Evolutionary conservation across 2,329 filamentous ascomycete genomes (phyloP).

Genomic region (Trichothecium sympodiale): DNA sequence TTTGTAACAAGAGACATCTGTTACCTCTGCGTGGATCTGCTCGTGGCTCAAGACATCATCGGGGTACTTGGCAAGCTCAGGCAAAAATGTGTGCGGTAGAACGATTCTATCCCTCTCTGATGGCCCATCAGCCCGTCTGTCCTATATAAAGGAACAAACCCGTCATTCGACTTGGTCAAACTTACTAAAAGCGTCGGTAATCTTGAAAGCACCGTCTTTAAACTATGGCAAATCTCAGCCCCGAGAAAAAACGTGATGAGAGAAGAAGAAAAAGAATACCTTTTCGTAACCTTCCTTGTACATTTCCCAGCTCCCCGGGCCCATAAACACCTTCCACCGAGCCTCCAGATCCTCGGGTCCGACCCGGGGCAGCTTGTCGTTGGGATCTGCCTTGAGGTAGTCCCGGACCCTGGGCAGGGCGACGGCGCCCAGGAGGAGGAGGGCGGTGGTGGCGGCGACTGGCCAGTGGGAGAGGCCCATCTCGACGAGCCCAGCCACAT

Average conservation of each 20-base stretch:
- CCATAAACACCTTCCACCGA: too few species aligned
- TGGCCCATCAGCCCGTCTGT: not conserved
- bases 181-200: slow-evolving; percentile 13
- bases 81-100: slow-evolving; percentile 16
- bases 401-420: not conserved
- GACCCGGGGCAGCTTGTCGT: too few species aligned
- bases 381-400: not conserved
- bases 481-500: too few species aligned
- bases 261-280: too few species aligned
- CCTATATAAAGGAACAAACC: not conserved
- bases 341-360: too few species aligned
- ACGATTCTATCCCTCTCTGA: slow-evolving; percentile 14
- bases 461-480: slow-evolving; percentile 1
- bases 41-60: slow-evolving; percentile 19
- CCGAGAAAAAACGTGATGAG: too few species aligned
- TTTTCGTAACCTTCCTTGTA: too few species aligned
- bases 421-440: not conserved
- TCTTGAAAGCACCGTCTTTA: slow-evolving; percentile 14
- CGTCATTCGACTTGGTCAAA: too few species aligned
- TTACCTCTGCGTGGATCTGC: slow-evolving; percentile 13
- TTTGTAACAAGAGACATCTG: not conserved
- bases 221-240: too few species aligned
- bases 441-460: not conserved
- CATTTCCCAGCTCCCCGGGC: too few species aligned
- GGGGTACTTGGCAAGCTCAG: slow-evolving; percentile 19